phyloP scores from a whole-genome alignment of 2,329 filamentous ascomycete species.

The Mycosphaerelloides madeirae region DNA sequence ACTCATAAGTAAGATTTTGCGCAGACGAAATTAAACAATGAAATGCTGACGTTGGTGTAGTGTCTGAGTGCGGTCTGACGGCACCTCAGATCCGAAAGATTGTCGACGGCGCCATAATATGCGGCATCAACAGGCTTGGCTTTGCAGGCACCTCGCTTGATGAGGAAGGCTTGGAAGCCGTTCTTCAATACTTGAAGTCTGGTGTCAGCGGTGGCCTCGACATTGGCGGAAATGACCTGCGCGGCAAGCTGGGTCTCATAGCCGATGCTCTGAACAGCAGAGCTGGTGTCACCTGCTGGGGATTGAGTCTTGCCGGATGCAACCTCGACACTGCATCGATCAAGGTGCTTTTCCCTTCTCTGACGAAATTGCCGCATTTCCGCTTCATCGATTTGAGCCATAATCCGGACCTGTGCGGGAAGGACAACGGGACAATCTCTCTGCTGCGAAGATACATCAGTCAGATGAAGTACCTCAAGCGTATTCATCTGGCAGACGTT shows the following conservation, averaged over 20 bases:
- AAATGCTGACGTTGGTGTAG: constrained; percentile 14
- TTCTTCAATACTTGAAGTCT: constrained; percentile 69
- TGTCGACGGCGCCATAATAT: constrained; percentile 75
- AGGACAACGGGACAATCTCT: constrained; percentile 36
- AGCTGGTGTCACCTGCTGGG: constrained; percentile 59
- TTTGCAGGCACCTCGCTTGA: constrained; percentile 78
- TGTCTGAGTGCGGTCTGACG: constrained; percentile 72
- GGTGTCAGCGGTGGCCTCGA: constrained; percentile 84
- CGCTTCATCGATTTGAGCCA: constrained; percentile 90
- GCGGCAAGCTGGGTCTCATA: constrained; percentile 42
- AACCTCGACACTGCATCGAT: constrained; percentile 70
- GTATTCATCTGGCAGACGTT: constrained; percentile 82
- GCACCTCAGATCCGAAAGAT: constrained; percentile 68
- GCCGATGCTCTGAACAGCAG: constrained; percentile 47
- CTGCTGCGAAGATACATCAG: constrained; percentile 80
- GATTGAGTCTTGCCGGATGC: constrained; percentile 80
- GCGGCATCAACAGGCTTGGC: constrained; percentile 72
- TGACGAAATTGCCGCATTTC: constrained; percentile 66
- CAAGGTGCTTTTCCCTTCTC: constrained; percentile 67
- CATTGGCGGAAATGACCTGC: constrained; percentile 74
- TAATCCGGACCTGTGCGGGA: constrained; percentile 67
- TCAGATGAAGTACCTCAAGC: constrained; percentile 69
- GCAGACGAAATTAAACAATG: no score
- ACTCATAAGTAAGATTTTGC: constrained; percentile 51
- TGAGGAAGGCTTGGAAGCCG: constrained; percentile 66